Conservation (phyloP, 495 filamentous ascomycete genomes). For the Penicillium cosmopolitanum region DNA sequence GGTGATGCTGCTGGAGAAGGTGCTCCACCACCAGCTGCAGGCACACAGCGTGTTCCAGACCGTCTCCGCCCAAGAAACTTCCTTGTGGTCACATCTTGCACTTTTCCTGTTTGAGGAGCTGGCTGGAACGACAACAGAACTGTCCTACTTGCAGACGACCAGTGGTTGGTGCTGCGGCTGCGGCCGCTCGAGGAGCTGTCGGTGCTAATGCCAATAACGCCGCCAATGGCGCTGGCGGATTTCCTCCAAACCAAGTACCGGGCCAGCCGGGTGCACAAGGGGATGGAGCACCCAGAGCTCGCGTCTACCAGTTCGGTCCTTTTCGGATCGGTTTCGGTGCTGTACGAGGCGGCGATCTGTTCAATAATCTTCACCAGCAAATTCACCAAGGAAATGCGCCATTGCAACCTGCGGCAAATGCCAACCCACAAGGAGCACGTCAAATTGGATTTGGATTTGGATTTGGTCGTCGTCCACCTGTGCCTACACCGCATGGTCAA, state of each 20-base stretch:
- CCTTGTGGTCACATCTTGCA: slow-evolving; percentile 96
- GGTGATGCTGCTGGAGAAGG: slow-evolving; percentile 37
- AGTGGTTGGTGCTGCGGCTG: slow-evolving; percentile 54
- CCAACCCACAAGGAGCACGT: slow-evolving; percentile 34
- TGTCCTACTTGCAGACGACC: slow-evolving; percentile 92
- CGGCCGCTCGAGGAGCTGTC: slow-evolving; percentile 32
- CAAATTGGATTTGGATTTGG: slow-evolving; percentile 52
- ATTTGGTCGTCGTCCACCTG: slow-evolving; percentile 42
- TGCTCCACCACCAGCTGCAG: slow-evolving; percentile 25
- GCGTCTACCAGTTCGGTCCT: slow-evolving; percentile 59
- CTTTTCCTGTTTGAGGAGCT: slow-evolving; percentile 90
- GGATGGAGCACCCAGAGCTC: slow-evolving; percentile 43
- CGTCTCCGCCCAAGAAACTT: slow-evolving; percentile 90
- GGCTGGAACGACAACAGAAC: slow-evolving; percentile 97
- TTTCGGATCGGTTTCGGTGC: slow-evolving; percentile 62
- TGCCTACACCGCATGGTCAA: slow-evolving; percentile 16
- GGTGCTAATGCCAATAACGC: slow-evolving; percentile 32
- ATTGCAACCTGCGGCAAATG: slow-evolving; percentile 37
- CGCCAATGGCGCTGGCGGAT: slow-evolving; percentile 30
- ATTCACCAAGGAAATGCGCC: slow-evolving; percentile 46
- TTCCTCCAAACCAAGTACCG: slow-evolving; percentile 22
- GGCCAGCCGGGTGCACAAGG: slow-evolving; percentile 35
- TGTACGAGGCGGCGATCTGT: slow-evolving; percentile 54
- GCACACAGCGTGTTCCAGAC: slow-evolving; percentile 59
- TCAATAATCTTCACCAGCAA: slow-evolving; percentile 57